Percentiles rank a stretch among this genome's conserved stretches.
phyloP scores from a whole-genome alignment of 1,284 basidiomycete genomes.

The Coniferiporia weirii region DNA sequence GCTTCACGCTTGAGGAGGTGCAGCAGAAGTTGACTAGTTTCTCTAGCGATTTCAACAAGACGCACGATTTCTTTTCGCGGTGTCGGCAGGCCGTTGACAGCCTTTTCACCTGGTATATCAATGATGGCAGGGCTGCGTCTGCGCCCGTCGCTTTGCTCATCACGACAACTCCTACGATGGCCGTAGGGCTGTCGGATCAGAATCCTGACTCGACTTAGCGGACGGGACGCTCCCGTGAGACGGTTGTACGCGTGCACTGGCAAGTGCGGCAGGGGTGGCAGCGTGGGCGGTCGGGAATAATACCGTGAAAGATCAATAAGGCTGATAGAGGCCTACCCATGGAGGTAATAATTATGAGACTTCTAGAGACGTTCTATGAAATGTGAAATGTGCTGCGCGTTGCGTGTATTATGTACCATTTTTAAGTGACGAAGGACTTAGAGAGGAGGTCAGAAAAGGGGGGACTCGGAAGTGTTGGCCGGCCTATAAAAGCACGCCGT shows the following conservation, averaged over 20 bases:
- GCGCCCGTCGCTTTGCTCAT: background rate
- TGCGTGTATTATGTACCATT: background rate
- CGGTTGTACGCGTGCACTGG: too few relatives aligned
- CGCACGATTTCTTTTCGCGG: conserved; percentile 8
- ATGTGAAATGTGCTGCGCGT: background rate
- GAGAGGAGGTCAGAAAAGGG: background rate
- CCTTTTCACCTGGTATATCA: background rate
- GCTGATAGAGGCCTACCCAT: too few relatives aligned
- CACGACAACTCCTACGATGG: too few relatives aligned
- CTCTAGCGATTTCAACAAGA: conserved; percentile 7
- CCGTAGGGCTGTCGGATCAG: too few relatives aligned
- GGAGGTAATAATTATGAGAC: background rate
- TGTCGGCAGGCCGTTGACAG: conserved; percentile 10
- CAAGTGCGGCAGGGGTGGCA: background rate
- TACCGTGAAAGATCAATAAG: background rate
- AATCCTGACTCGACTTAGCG: too few relatives aligned
- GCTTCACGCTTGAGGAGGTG: conserved; percentile 8
- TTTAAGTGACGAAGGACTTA: background rate
- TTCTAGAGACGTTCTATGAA: conserved; percentile 1
- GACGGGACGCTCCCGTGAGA: too few relatives aligned
- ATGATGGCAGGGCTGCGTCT: background rate
- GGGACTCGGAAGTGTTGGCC: too few relatives aligned
- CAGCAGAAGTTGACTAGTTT: conserved; percentile 10
- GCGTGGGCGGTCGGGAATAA: background rate
- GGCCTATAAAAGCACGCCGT: background rate